Percentiles rank a stretch among this genome's conserved stretches.
These are phyloP conservation scores for Polytolypa hystricis DNA, from an alignment of 2,329 filamentous ascomycete species.

Conservation along the genomic window DNA sequence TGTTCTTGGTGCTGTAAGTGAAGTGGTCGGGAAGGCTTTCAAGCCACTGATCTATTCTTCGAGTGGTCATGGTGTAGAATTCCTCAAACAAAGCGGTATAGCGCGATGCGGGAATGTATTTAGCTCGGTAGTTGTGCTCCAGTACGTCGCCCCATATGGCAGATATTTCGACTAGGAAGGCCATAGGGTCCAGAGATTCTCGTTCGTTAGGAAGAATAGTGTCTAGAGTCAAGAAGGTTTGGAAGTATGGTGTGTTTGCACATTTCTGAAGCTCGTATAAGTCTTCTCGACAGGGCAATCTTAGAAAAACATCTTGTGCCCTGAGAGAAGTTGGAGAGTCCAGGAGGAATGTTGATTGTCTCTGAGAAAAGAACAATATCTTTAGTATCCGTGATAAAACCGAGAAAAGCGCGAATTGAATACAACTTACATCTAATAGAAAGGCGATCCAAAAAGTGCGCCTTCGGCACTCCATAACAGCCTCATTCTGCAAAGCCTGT, in stretches of 20 bases:
- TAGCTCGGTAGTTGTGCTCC: conserved; percentile 46
- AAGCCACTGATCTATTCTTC: conserved; percentile 49
- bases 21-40: conserved; percentile 45
- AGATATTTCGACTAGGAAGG: conserved; percentile 50
- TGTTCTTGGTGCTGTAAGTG: conserved; percentile 44
- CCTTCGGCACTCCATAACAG: conserved; percentile 55
- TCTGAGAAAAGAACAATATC: no score
- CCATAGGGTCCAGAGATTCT: conserved; percentile 41
- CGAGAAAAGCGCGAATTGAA: no score
- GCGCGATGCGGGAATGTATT: conserved; percentile 32
- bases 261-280: conserved; percentile 52
- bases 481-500: conserved; percentile 46
- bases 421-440: conserved; percentile 49
- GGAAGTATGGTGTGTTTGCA: conserved; percentile 49
- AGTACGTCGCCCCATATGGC: conserved; percentile 57
- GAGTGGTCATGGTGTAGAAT: conserved; percentile 43
- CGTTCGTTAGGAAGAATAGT: conserved; percentile 27
- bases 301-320: conserved; percentile 54
- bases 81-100: conserved; percentile 38
- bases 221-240: conserved; percentile 39
- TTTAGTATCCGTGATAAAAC: neutral
- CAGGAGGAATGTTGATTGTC: conserved; percentile 50
- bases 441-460: conserved; percentile 64
- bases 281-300: conserved; percentile 51
- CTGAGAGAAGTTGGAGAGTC: conserved; percentile 46